Percentiles rank a stretch among this genome's conserved stretches.
These are phyloP conservation scores for Aplosporella prunicola DNA, from an alignment of 2,329 filamentous ascomycete genomes.

Conservation along the genomic window DNA sequence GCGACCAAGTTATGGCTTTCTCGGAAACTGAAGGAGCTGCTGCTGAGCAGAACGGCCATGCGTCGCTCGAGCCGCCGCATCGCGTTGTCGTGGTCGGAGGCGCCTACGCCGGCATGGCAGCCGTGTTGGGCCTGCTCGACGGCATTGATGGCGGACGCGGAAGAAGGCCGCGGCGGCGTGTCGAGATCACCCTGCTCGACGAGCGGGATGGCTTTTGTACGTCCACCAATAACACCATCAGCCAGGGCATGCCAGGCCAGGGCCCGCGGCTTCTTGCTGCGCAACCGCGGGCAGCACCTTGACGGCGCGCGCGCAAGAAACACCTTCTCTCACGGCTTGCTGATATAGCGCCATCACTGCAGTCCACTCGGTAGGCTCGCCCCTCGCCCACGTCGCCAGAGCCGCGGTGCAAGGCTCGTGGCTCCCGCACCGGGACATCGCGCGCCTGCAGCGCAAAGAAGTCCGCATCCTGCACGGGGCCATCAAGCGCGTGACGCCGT, in stretches of 20 bases:
- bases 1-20: too few species aligned
- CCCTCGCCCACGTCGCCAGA: conserved; percentile 57
- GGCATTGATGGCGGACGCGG: conserved; percentile 48
- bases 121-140: conserved; percentile 58
- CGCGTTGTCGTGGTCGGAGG: conserved; percentile 58
- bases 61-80: not conserved
- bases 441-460: conserved; percentile 53
- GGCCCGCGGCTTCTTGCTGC: too few species aligned
- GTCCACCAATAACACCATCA: too few species aligned
- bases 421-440: conserved; percentile 58
- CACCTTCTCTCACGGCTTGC: conserved; percentile 6
- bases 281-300: too few species aligned
- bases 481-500: conserved; percentile 51
- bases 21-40: too few species aligned
- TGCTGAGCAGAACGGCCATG: conserved; percentile 4
- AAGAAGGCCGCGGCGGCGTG: conserved; percentile 43
- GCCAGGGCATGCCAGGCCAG: too few species aligned
- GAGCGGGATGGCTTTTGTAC: conserved; percentile 77
- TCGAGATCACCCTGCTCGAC: conserved; percentile 66
- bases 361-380: conserved; percentile 71
- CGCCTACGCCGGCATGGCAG: conserved; percentile 61
- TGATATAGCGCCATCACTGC: conserved; percentile 17
- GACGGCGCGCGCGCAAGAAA: not conserved
- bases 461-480: conserved; percentile 58
- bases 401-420: conserved; percentile 39